phyloP scores from a whole-genome alignment of 257 asterid genomes.

The Thymus mandschuricus region DNA sequence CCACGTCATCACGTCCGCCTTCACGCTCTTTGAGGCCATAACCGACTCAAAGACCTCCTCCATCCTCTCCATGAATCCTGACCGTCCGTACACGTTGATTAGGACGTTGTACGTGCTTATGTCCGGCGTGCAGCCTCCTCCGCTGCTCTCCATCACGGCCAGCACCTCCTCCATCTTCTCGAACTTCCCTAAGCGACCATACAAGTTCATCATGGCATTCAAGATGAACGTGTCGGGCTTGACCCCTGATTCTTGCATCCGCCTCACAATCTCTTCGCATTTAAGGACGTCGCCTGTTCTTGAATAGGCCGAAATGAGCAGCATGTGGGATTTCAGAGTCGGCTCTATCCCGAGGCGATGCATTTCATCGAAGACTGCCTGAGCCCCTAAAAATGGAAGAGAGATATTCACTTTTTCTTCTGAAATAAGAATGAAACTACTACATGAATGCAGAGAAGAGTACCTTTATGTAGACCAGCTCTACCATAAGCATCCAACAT shows the following conservation, averaged over 20 bases:
- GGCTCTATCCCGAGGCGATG: constrained; percentile 67
- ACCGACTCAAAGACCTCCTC: constrained; percentile 59
- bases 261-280: constrained; percentile 69
- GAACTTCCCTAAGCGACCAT: constrained; percentile 76
- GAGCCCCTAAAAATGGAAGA: constrained; percentile 50
- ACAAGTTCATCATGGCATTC: constrained; percentile 75
- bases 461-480: constrained; percentile 78
- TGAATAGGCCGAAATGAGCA: constrained; percentile 77
- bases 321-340: constrained; percentile 82
- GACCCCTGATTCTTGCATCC: constrained; percentile 58
- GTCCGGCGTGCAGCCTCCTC: constrained; percentile 53
- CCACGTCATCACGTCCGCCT: constrained; percentile 76
- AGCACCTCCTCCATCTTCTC: constrained; percentile 75
- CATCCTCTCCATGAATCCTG: constrained; percentile 73
- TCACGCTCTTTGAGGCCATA: constrained; percentile 51
- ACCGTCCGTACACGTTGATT: constrained; percentile 73
- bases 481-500: constrained; percentile 90
- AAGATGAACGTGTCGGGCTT: constrained; percentile 69
- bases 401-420: background rate
- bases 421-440: too few species aligned
- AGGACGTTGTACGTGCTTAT: constrained; percentile 79
- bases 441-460: background rate
- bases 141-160: constrained; percentile 51
- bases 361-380: constrained; percentile 81
- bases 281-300: constrained; percentile 55